Conservation (phyloP, 2,329 filamentous ascomycete genomes). For the Fusarium metavorans region DNA sequence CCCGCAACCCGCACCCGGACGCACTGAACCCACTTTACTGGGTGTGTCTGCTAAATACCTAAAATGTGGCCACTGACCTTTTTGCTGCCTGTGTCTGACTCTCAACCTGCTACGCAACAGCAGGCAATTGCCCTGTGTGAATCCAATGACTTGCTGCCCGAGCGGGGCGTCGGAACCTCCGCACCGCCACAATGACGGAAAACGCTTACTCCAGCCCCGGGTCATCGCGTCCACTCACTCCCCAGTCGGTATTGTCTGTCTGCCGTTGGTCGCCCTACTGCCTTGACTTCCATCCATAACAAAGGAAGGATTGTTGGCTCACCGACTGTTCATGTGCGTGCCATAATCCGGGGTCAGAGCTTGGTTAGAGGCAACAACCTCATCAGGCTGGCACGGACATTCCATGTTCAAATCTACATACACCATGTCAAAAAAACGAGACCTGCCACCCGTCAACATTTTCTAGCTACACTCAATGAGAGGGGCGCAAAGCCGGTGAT, state of each 20-base stretch:
- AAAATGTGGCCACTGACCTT: background rate
- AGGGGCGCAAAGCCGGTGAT: background rate
- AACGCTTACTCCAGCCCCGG: background rate
- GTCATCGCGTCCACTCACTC: background rate
- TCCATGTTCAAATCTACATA: background rate
- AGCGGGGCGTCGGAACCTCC: constrained; percentile 13
- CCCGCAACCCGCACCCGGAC: background rate
- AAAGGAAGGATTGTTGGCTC: background rate
- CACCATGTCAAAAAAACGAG: background rate
- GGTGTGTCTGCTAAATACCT: constrained; percentile 4
- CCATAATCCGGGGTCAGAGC: background rate
- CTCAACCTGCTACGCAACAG: constrained; percentile 26
- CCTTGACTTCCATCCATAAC: background rate
- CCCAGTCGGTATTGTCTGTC: background rate
- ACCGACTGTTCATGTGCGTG: background rate
- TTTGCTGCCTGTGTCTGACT: background rate
- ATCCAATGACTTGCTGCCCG: constrained; percentile 18
- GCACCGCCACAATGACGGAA: constrained; percentile 6
- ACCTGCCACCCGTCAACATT: background rate
- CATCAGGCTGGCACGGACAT: background rate
- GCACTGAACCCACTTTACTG: constrained; percentile 25
- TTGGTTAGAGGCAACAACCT: background rate
- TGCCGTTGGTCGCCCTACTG: background rate
- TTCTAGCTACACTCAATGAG: background rate
- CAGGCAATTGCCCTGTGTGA: background rate